Evolutionary conservation across 2,329 filamentous ascomycete species (phyloP).

Genomic region (Penicillium sp.): DNA sequence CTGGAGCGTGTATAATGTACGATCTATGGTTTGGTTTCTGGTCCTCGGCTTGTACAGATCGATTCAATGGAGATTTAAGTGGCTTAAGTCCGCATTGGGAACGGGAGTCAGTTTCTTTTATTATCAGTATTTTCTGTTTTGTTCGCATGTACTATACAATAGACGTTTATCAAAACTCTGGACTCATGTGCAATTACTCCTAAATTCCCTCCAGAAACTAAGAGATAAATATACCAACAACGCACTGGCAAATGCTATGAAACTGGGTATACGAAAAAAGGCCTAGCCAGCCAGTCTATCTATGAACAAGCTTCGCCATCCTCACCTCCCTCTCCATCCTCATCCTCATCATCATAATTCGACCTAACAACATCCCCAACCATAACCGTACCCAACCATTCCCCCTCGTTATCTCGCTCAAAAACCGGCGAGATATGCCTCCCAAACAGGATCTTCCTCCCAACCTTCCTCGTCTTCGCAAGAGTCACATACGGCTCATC

Average conservation of each 20-base stretch:
- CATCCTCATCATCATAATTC: conserved; percentile 25
- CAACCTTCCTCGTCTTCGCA: conserved; percentile 81
- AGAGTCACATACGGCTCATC: conserved; percentile 89
- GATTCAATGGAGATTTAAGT: conserved; percentile 12
- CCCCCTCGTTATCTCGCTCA: conserved; percentile 25
- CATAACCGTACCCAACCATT: conserved; percentile 36
- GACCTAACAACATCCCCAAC: conserved; percentile 47
- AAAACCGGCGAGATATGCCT: conserved; percentile 64
- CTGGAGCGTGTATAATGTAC: conserved; percentile 21
- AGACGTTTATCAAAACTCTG: conserved; percentile 20
- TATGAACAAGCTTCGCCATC: conserved; percentile 12
- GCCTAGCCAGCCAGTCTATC: neutral
- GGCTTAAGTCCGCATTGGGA: conserved; percentile 22
- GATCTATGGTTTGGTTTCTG: conserved; percentile 21
- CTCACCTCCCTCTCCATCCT: too few relatives aligned
- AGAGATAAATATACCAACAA: neutral
- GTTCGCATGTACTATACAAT: conserved; percentile 27
- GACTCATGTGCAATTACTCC: conserved; percentile 8
- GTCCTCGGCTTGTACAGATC: conserved; percentile 14
- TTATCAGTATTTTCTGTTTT: neutral
- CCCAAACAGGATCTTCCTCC: conserved; percentile 88
- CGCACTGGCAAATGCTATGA: neutral
- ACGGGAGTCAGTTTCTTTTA: conserved; percentile 19
- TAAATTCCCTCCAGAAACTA: too few relatives aligned
- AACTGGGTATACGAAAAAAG: neutral